phyloP scores from a whole-genome alignment of 2,329 filamentous ascomycete genomes.

The Calcarisporium arbuscula region DNA sequence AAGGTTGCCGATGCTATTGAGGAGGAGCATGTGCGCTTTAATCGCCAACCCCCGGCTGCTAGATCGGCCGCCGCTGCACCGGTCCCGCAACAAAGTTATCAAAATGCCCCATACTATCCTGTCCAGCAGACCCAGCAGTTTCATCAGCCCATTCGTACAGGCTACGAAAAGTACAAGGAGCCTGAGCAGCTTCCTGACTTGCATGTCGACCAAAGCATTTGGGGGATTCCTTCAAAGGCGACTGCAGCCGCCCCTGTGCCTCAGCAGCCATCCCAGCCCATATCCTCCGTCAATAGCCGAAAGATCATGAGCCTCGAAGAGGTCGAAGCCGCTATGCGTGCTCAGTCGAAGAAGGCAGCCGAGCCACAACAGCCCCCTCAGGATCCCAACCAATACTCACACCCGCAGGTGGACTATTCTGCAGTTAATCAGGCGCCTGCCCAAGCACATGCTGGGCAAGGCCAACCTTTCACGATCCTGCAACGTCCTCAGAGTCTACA shows the following conservation, averaged over 20 bases:
- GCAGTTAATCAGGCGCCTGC: conserved; percentile 13
- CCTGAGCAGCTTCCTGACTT: conserved; percentile 81
- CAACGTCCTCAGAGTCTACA: conserved; percentile 44
- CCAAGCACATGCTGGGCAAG: conserved; percentile 26
- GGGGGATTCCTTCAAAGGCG: conserved; percentile 65
- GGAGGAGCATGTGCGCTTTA: conserved; percentile 83
- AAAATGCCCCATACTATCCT: conserved; percentile 27
- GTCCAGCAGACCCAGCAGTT: conserved; percentile 40
- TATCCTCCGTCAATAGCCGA: conserved; percentile 36
- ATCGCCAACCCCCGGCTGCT: conserved; percentile 61
- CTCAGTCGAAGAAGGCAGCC: conserved; percentile 52
- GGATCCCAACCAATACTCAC: conserved; percentile 22
- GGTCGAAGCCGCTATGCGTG: conserved; percentile 87
- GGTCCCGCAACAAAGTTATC: conserved; percentile 20
- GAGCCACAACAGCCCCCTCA: conserved; percentile 26
- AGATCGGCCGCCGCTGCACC: conserved; percentile 20
- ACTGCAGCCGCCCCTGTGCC: conserved; percentile 19
- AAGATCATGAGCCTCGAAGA: conserved; percentile 96
- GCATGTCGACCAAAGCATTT: conserved; percentile 87
- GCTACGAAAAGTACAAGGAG: conserved; percentile 88
- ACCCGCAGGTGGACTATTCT: conserved; percentile 17
- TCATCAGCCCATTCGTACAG: conserved; percentile 59
- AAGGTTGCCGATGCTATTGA: conserved; percentile 79
- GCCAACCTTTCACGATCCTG: conserved; percentile 48
- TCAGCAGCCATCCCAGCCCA: conserved; percentile 8